Evolutionary conservation across 768 basidiomycete species (phyloP).

Genomic region (Lyophyllum atratum): DNA sequence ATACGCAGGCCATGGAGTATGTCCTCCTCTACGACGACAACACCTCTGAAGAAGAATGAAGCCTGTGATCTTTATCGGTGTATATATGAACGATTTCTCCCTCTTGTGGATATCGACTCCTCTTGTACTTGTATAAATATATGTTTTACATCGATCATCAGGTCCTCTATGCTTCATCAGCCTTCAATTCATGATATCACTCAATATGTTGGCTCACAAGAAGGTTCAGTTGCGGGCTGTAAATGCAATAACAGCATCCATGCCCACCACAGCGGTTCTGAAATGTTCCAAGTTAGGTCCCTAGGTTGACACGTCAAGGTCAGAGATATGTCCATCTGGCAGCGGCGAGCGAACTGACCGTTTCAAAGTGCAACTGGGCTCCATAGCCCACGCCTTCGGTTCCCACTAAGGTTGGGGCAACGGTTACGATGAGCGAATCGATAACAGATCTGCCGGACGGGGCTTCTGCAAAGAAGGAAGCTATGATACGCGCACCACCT

Average conservation of each 20-base stretch:
- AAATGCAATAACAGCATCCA: slow-evolving; percentile 34
- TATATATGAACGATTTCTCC: neutral
- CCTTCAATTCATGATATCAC: neutral
- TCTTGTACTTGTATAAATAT: neutral
- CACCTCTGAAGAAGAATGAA: slow-evolving; percentile 53
- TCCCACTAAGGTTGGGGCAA: slow-evolving; percentile 86
- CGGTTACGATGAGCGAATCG: slow-evolving; percentile 80
- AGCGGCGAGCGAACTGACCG: slow-evolving; percentile 13
- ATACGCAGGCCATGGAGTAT: slow-evolving; percentile 53
- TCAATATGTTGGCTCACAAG: neutral
- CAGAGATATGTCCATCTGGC: neutral
- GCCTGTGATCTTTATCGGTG: neutral
- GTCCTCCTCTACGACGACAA: slow-evolving; percentile 73
- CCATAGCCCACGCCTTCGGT: slow-evolving; percentile 63
- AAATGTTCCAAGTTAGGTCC: slow-evolving; percentile 25
- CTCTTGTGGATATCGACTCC: neutral
- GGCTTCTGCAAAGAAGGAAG: slow-evolving; percentile 55
- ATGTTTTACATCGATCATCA: neutral
- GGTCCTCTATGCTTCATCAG: no score
- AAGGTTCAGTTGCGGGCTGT: neutral
- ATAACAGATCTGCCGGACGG: slow-evolving; percentile 38
- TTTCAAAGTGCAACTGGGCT: slow-evolving; percentile 9
- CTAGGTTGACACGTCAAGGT: neutral
- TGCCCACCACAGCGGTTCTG: slow-evolving; percentile 35
- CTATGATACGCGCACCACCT: slow-evolving; percentile 85